Evolutionary conservation across 768 basidiomycete species (phyloP).

Genomic region (Phanerochaete carnosa): DNA sequence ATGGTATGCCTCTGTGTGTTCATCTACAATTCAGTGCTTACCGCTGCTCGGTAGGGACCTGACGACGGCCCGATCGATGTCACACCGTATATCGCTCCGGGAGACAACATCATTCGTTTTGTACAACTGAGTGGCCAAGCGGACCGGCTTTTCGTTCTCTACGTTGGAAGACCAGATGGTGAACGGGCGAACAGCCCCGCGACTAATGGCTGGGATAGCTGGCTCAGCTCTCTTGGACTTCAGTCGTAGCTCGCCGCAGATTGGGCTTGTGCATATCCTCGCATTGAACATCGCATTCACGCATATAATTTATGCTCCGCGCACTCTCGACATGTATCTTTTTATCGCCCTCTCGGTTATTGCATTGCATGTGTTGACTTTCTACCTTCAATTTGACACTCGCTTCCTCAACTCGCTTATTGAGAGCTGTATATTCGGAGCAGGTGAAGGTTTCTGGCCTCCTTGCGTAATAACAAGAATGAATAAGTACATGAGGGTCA

Average conservation of each 20-base stretch:
- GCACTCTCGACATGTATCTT: no score
- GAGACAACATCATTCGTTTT: conserved; percentile 16
- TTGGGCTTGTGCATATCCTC: no score
- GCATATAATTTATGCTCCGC: no score
- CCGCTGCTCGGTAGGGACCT: conserved; percentile 8
- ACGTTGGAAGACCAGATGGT: conserved; percentile 11
- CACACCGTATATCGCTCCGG: conserved; percentile 14
- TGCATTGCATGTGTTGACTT: no score
- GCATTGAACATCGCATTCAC: no score
- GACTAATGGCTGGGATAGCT: background rate
- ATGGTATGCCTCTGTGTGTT: background rate
- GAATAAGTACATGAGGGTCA: background rate
- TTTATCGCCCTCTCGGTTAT: no score
- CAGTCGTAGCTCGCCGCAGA: no score
- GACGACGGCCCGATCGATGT: conserved; percentile 19
- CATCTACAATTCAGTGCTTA: no score
- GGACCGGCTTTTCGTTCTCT: conserved; percentile 19
- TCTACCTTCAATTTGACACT: no score
- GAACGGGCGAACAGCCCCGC: background rate
- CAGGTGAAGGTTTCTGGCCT: no score
- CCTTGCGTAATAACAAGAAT: background rate
- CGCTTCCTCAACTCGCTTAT: no score
- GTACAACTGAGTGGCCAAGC: conserved; percentile 21
- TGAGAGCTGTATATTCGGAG: no score
- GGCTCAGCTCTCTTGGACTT: background rate